Evolutionary conservation across 1,284 basidiomycete genomes (phyloP), one percentile per base, ranked within the genome.

Genomic region (Cystobasidium slooffiae): DNA sequence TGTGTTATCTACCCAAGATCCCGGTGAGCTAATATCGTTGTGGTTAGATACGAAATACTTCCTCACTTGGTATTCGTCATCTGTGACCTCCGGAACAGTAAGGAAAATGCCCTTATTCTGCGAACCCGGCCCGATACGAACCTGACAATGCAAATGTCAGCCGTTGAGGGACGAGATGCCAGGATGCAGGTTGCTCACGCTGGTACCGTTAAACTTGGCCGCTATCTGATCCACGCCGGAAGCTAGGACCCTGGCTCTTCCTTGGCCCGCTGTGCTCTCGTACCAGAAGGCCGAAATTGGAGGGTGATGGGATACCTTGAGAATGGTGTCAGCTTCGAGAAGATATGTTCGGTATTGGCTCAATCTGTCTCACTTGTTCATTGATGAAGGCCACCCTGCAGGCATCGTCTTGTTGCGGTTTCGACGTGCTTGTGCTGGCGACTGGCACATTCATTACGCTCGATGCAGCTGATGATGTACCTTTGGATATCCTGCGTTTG

Each of bases 291-390:
- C 90, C 0, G 93, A 97, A 53, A 98, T 88, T 1, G 96, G 96
- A 0, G 96, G 97, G 80, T 99, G 96, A 83, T 99, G 96, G 9
- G 93, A 97, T 53, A 97, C 89, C 83, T 96, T 93, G 8, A 24
- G 6, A 20, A 37, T 59, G 1, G 1, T 47, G 20, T 8, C 9
- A 51, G 31, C 24, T 63, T 24, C 22, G 44, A 8, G 18, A 41
- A 18, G 24, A 14, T n/a, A 1, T 8, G 6, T 22, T 20, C n/a
- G 12, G 6, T 37, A 20, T 4, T 16, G 12, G n/a, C 8, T 12
- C 7, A 24, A n/a, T 66, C 9, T 9, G n/a, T 1, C 55, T 41
- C 9, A 76, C 77, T 51, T 80, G 79, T 66, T 81, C 80, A 70
- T 79, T 81, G 47, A 81, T 52, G 53, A 81, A 80, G 39, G 79